Percentiles rank a stretch among this genome's conserved stretches.
phyloP scores from a whole-genome alignment of 164 flowering plant species.

The Brasenia schreberi region DNA sequence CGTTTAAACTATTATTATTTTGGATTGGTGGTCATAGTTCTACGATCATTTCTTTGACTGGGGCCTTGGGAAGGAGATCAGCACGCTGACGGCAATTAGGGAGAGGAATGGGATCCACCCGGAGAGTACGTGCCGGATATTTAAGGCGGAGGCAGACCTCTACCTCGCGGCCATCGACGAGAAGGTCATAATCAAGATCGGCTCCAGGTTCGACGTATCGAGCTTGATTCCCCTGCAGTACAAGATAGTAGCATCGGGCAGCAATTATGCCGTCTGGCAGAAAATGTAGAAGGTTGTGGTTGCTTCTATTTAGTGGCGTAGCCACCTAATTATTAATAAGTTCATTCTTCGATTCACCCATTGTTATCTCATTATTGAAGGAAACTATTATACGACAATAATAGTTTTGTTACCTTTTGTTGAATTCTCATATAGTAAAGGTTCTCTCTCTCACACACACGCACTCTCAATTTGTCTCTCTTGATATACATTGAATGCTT shows the following conservation, averaged over 20 bases:
- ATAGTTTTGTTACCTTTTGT: too few relatives aligned
- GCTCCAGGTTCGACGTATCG: neutral
- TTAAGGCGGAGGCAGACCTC: slow-evolving; percentile 1
- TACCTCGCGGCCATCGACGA: slow-evolving; percentile 4
- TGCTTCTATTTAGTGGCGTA: too few relatives aligned
- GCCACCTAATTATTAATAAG: too few relatives aligned
- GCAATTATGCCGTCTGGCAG: slow-evolving; percentile 2
- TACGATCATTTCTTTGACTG: slow-evolving; percentile 3
- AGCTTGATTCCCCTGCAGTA: neutral
- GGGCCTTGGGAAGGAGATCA: neutral
- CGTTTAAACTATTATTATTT: neutral
- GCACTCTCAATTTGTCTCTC: too few relatives aligned
- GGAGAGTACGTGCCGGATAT: neutral
- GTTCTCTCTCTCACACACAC: too few relatives aligned
- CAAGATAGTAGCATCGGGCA: neutral
- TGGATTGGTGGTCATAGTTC: neutral
- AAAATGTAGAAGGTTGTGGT: neutral
- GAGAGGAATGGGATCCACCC: slow-evolving; percentile 2
- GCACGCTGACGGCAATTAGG: neutral
- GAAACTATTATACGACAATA: too few relatives aligned
- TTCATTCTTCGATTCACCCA: too few relatives aligned
- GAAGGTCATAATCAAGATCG: slow-evolving; percentile 3
- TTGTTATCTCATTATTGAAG: too few relatives aligned
- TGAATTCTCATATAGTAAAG: too few relatives aligned
- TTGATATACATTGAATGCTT: too few relatives aligned